Conservation (phyloP, 768 basidiomycete species). For the Boletus insuetus region DNA sequence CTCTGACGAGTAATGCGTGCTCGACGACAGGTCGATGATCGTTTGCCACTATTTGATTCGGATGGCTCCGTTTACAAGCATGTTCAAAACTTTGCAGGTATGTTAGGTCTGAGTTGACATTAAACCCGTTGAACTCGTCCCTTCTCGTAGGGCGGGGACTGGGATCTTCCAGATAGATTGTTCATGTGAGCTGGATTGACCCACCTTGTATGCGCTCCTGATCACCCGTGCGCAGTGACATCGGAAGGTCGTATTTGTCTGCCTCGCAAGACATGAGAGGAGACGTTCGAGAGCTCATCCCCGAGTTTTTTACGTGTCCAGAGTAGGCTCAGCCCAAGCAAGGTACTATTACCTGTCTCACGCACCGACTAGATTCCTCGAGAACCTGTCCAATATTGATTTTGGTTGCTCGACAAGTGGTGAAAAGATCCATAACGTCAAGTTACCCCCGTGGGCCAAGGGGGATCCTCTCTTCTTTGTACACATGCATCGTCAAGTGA, state of each 20-base stretch:
- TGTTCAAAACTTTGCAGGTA: constrained; percentile 87
- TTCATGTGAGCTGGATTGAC: constrained; percentile 52
- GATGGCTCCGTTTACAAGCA: constrained; percentile 85
- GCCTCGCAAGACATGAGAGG: constrained; percentile 84
- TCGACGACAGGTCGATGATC: constrained; percentile 68
- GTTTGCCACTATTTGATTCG: constrained; percentile 93
- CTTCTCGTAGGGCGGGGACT: constrained; percentile 74
- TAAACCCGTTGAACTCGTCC: not conserved
- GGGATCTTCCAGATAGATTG: constrained; percentile 87
- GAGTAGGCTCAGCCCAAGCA: constrained; percentile 46
- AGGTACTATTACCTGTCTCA: not conserved
- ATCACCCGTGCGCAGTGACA: constrained; percentile 47
- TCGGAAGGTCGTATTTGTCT: constrained; percentile 79
- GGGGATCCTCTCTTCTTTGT: constrained; percentile 82
- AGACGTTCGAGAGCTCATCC: constrained; percentile 91
- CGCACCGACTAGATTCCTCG: constrained; percentile 60
- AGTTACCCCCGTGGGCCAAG: constrained; percentile 88
- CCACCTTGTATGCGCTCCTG: not conserved
- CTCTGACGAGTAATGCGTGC: not conserved
- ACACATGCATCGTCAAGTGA: constrained; percentile 68
- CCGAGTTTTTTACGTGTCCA: constrained; percentile 83
- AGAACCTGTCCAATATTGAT: constrained; percentile 76
- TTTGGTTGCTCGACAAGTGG: constrained; percentile 75
- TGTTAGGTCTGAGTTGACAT: constrained; percentile 3
- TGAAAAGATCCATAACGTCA: constrained; percentile 83